Evolutionary conservation across 192 early-diverging fungal species (phyloP), one percentile per base, ranked within the genome.

Genomic region (Spizellomyces sp.): DNA sequence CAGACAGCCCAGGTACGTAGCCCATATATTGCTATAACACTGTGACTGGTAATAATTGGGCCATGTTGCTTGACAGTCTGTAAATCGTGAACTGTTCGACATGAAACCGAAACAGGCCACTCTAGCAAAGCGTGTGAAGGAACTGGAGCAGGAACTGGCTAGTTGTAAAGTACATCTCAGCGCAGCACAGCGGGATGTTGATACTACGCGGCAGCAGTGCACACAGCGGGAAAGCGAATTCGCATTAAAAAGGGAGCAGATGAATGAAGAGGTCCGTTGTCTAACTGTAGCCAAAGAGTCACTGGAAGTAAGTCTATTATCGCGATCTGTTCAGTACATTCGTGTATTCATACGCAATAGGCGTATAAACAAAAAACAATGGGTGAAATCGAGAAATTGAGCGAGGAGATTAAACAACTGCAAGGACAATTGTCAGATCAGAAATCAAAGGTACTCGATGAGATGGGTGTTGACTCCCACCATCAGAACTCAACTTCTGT

Each of bases 81-180:
- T 67, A 36, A 60, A 43, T 17, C 48, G 58, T 21, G 73, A 75
- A 48, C 66, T 75, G 5, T 69, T 47, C 42, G 73, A 71, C 56
- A 55, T 69, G 57, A 66, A 68, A 46, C 73, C 73, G 10, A 68
- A 75, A 21, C 73, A 75, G 43, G 58, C 73, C 8, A 60, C 59
- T 12, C 61, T 68, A 6, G 66, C 59, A 15, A 61, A 61, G 17
- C 65, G 60, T 2, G 43, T 63, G 45, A 50, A 67, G 42, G 57
- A 67, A 46, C 19, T 75, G 22, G 66, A 75, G 45, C 43, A 27
- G 36, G 62, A 72, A 48, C 21, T 64, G 15, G 47, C 48, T 8
- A 17, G 41, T 10, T 17, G n/a, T 6, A 45, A 69, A 5, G 10
- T 57, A 5, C 27, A 69, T 6, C 54, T 57, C 8, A 45, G 14